Conservation (phyloP, 257 asterid genomes). For the Solanum chiquidenum region DNA sequence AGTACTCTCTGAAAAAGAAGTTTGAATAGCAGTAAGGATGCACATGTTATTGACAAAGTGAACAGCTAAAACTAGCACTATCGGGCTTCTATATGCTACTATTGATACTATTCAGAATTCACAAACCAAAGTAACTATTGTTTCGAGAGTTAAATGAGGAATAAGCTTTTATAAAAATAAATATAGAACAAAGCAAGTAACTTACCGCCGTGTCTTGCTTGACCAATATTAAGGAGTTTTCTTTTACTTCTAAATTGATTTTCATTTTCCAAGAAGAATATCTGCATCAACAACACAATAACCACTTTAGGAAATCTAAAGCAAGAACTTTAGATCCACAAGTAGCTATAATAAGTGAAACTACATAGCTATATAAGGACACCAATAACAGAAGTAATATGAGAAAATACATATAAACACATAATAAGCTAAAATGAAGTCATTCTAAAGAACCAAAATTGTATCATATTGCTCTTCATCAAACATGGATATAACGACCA, state of each 20-base stretch:
- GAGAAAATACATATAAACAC: background rate
- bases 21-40: too few species aligned
- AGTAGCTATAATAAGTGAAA: too few species aligned
- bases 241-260: background rate
- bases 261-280: too few species aligned
- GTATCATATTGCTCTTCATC: too few species aligned
- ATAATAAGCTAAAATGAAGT: background rate
- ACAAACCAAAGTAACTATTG: background rate
- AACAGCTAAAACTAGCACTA: background rate
- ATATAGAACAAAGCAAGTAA: background rate
- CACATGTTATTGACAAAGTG: too few species aligned
- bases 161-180: too few species aligned
- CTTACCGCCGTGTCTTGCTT: background rate
- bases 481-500: too few species aligned
- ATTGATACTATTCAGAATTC: background rate
- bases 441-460: background rate
- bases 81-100: background rate
- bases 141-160: background rate
- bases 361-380: background rate
- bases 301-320: background rate
- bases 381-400: background rate
- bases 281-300: background rate
- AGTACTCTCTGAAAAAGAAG: too few species aligned
- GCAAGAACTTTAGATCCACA: background rate
- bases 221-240: background rate